Evolutionary conservation across 2,329 filamentous ascomycete genomes (phyloP), one percentile per base, ranked within the genome.

Genomic region (Aspergillus ruber): DNA sequence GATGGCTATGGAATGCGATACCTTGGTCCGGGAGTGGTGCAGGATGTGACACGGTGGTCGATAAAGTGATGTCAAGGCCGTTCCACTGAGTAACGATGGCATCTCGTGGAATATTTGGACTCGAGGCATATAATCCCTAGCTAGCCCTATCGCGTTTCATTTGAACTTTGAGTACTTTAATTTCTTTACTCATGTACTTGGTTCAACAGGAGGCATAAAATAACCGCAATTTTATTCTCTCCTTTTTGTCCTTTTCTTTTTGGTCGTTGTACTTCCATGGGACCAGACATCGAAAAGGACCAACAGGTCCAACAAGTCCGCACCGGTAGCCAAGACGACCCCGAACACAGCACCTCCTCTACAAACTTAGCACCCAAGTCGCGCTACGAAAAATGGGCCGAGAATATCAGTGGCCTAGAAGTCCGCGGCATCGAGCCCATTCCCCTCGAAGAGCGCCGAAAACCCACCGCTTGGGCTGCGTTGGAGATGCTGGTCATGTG

Each of bases 401-500:
- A 36, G 4, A 40, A 35, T 13, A 21, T 61, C 21, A 56, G 48
- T 29, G 42, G 43, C 17, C 49, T 54, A 21, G 58, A 61, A 27
- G 38, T 40, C 1, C 43, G 49, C 2, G 56, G 56, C 1, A 56
- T 61, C 29, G 51, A 51, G 32, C 57, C 50, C 1, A 46, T 61
- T 9, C 43, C 55, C 3, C 15, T 52, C 9, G 49, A 60, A 45
- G 50, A 60, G 33, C 56, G 58, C 23, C 47, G 60, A 32, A 32
- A 45, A 8, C 43, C 58, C 3, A 60, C 54, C 4, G 20, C 55
- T 10, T 58, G 55, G 2, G 56, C 56, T 1, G 51, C 50, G 15
- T 43, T 60, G 13, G 55, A 60, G 32, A 60, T 60, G 57, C 27
- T 57, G 13, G 48, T 60, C 6, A 56, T 42, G 40, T 42, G 40